Percentiles rank a stretch among this genome's conserved stretches.
phyloP scores from a whole-genome alignment of 768 basidiomycete genomes.

The Mycena indigotica region DNA sequence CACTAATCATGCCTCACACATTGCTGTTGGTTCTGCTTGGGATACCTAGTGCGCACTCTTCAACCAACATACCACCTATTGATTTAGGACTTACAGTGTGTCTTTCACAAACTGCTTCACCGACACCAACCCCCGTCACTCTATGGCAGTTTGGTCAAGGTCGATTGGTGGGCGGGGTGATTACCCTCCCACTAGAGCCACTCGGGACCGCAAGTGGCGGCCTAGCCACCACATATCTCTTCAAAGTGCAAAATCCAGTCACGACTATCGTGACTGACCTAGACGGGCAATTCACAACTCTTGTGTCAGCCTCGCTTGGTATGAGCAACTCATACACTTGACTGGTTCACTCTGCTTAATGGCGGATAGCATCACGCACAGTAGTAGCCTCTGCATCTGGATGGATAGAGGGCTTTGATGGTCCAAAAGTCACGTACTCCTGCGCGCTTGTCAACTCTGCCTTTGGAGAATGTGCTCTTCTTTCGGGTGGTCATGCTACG shows the following conservation, averaged over 20 bases:
- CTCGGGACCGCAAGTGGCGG: background rate
- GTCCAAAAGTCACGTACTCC: background rate
- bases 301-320: background rate
- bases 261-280: background rate
- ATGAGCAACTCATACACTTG: background rate
- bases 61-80: background rate
- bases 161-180: background rate
- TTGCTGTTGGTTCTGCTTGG: too few species aligned
- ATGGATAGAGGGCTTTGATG: background rate
- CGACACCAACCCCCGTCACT: background rate
- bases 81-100: background rate
- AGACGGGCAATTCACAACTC: background rate
- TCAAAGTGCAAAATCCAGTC: background rate
- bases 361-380: background rate
- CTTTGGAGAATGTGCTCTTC: background rate
- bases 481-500: too few species aligned
- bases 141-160: background rate
- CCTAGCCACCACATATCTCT: background rate
- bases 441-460: background rate
- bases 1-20: too few species aligned
- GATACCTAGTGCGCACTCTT: background rate
- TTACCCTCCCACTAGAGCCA: background rate
- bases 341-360: background rate
- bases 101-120: background rate
- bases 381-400: background rate